A percentile compares a stretch with the other conserved stretches of the same genome.
phyloP scores from a whole-genome alignment of 148 eudicot genomes.

The Simmondsia chinensis region DNA sequence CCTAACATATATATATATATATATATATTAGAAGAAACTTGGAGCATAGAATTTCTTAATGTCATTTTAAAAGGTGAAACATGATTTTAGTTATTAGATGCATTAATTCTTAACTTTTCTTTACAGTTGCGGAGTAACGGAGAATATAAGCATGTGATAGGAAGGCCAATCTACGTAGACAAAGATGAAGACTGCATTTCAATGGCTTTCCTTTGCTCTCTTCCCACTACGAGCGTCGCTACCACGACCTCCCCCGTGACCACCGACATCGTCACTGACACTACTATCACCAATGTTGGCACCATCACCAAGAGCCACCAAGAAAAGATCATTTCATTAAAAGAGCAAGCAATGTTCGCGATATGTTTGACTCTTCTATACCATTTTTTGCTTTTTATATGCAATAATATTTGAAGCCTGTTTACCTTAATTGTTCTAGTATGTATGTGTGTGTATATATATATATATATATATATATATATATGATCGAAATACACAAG shows the following conservation, averaged over 20 bases:
- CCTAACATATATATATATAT: too few relatives aligned
- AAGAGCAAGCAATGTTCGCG: conserved; percentile 47
- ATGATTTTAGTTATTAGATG: too few relatives aligned
- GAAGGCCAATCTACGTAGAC: conserved; percentile 54
- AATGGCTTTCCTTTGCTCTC: conserved; percentile 56
- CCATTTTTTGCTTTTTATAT: conserved; percentile 34
- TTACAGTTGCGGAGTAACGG: conserved; percentile 59
- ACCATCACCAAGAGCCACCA: conserved; percentile 5
- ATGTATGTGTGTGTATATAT: too few relatives aligned
- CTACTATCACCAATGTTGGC: not conserved
- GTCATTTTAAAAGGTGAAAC: too few relatives aligned
- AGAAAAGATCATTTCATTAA: conserved; percentile 30
- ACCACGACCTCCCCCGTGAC: too few relatives aligned
- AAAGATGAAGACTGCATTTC: conserved; percentile 32
- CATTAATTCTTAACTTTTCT: not conserved
- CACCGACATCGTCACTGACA: too few relatives aligned
- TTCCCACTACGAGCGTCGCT: conserved; percentile 11
- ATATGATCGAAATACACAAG: too few relatives aligned
- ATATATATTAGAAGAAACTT: too few relatives aligned
- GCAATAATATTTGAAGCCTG: conserved; percentile 1
- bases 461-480: too few relatives aligned
- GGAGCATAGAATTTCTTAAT: too few relatives aligned
- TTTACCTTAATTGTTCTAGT: too few relatives aligned
- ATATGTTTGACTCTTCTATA: conserved; percentile 34
- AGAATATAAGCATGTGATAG: conserved; percentile 63